These are phyloP conservation scores for Penicillium corylophilum DNA, from an alignment of 2,329 filamentous ascomycete genomes.

Conservation along the genomic window DNA sequence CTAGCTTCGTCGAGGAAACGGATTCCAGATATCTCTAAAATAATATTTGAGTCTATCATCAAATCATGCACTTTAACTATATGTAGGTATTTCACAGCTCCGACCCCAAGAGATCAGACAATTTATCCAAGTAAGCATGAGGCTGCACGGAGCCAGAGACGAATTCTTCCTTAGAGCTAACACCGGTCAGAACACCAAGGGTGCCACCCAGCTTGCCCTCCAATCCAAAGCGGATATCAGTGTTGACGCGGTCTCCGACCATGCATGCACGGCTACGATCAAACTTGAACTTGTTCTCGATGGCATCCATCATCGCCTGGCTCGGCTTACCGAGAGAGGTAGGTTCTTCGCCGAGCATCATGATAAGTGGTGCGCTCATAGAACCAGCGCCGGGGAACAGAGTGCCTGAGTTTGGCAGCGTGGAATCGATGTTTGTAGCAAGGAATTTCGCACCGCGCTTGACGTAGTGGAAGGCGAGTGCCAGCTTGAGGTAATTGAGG, in stretches of 20 bases:
- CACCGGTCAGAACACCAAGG: conserved; percentile 84
- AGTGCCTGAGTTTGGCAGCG: conserved; percentile 74
- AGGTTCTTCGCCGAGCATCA: conserved; percentile 68
- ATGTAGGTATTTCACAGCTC: conserved; percentile 6
- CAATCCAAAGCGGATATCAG: conserved; percentile 93
- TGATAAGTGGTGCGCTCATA: conserved; percentile 72
- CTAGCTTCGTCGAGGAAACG: background rate
- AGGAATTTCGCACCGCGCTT: conserved; percentile 77
- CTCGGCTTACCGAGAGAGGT: conserved; percentile 88
- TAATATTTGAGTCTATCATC: background rate
- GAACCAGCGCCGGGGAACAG: conserved; percentile 92
- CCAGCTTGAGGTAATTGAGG: conserved; percentile 89
- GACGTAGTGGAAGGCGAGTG: conserved; percentile 82
- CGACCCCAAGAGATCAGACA: conserved; percentile 68
- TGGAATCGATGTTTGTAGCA: conserved; percentile 90
- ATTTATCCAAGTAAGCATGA: conserved; percentile 76
- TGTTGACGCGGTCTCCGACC: conserved; percentile 91
- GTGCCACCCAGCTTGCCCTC: conserved; percentile 90
- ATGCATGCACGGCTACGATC: conserved; percentile 85
- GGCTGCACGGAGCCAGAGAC: conserved; percentile 74
- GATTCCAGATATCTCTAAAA: background rate
- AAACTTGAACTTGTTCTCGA: conserved; percentile 92
- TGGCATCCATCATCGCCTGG: conserved; percentile 98
- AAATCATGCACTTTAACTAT: no score
- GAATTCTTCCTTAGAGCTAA: conserved; percentile 76